Evolutionary conservation across 495 filamentous ascomycete species (phyloP).

Genomic region (Tuber umbilicatum): DNA sequence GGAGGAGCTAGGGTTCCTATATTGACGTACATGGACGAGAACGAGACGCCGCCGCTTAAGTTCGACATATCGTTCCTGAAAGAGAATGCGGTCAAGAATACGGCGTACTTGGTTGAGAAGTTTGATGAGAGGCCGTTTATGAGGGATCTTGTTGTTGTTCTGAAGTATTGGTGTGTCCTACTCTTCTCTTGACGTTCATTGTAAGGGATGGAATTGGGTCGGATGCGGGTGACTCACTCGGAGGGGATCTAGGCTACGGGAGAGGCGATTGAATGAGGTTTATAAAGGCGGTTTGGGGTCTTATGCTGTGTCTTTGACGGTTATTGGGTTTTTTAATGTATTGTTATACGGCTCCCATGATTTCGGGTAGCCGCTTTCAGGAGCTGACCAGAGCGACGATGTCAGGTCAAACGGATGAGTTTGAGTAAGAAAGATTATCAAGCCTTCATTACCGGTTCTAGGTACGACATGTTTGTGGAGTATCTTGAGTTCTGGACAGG

Average conservation of each 20-base stretch:
- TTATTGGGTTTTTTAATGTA: slow-evolving; percentile 35
- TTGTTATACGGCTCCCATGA: background rate
- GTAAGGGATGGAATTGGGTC: background rate
- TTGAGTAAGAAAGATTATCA: background rate
- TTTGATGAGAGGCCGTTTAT: slow-evolving; percentile 28
- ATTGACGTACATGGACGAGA: slow-evolving; percentile 21
- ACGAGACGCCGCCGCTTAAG: slow-evolving; percentile 1
- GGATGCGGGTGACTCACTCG: background rate
- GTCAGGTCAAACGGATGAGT: background rate
- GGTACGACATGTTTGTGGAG: background rate
- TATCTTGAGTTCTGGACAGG: background rate
- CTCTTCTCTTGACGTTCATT: background rate
- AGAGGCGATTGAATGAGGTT: slow-evolving; percentile 22
- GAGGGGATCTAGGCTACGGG: slow-evolving; percentile 20
- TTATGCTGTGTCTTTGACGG: slow-evolving; percentile 23
- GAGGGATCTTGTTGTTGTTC: slow-evolving; percentile 28
- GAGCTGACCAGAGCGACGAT: background rate
- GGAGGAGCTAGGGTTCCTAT: slow-evolving; percentile 23
- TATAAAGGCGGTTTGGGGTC: slow-evolving; percentile 29
- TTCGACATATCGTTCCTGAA: slow-evolving; percentile 29
- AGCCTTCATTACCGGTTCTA: background rate
- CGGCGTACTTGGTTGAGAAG: slow-evolving; percentile 21
- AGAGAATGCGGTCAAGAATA: slow-evolving; percentile 22
- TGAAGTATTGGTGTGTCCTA: slow-evolving; percentile 29
- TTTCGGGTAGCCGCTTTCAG: background rate